Evolutionary conservation across 2,329 filamentous ascomycete species (phyloP), one percentile per base, ranked within the genome.

Genomic region (Penicillium sp.): DNA sequence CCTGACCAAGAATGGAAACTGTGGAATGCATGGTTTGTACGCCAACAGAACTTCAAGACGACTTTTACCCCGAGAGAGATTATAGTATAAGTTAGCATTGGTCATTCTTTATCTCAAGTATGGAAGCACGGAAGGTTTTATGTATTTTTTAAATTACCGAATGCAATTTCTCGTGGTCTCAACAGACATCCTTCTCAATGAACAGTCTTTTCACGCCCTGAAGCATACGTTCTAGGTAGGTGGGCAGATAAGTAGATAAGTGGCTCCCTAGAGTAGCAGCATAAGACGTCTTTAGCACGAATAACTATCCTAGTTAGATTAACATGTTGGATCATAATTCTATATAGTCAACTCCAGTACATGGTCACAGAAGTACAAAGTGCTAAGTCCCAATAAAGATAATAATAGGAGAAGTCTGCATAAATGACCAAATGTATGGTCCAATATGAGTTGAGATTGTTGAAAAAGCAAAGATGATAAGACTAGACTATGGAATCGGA

Each of bases 1-100:
- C 49, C 49, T 27, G 36, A 41, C n/a, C 49, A 50, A 31, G 35
- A 50, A 27, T 50, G 49, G 49, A 50, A 50, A 41, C 5, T 29
- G 23, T 41, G 49, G 49, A 50, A 50, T 50, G 35, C 49, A 31
- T 50, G 49, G 49, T 50, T 50, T 29, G 48, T 36, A 36, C 31
- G 21, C 6, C 31, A 49, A 25, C 47, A 38, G 2, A 49, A 49
- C 23, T 49, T 49, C 33, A 38, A 49, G 47, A 49, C 47, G 5
- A 49, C 27, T 27, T 49, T 49, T 15, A 49, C 47, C 10, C 17
- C 33, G 2, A 49, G 13, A 49, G 10, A 38, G 17, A 49, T 49
- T 15, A 19, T 19, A 49, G 21, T 38, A 19, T 49, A 27, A 38
- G 10, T 23, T 5, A 33, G 2, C 9, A 7, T 25, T 5, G 15